Percentiles rank a stretch among this genome's conserved stretches.
These are phyloP conservation scores for Solidago caesia DNA, from an alignment of 129 eudicot genomes.

Conservation along the genomic window DNA sequence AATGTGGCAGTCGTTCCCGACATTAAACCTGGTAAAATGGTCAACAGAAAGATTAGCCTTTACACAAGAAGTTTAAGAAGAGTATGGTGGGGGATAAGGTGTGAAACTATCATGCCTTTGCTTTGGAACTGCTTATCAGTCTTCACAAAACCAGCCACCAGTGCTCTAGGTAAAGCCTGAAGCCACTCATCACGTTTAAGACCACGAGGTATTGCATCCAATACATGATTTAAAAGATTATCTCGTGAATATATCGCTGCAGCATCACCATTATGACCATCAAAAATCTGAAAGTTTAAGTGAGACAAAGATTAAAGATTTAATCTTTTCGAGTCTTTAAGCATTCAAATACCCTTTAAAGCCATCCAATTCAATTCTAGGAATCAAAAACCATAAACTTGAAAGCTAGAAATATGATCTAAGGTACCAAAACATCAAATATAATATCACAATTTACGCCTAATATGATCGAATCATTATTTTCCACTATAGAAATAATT, in stretches of 20 bases:
- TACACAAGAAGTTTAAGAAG: slow-evolving; percentile 4
- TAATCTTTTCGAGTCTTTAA: neutral
- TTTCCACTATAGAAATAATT: neutral
- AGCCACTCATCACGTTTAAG: slow-evolving; percentile 82
- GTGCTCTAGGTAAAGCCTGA: slow-evolving; percentile 75
- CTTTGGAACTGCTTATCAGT: slow-evolving; percentile 77
- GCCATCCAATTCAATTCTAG: neutral
- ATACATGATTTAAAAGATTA: slow-evolving; percentile 50
- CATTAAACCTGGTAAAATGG: slow-evolving; percentile 50
- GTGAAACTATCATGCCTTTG: slow-evolving; percentile 45
- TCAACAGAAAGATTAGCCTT: slow-evolving; percentile 10
- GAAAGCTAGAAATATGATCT: slow-evolving; percentile 1
- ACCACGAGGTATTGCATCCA: slow-evolving; percentile 67
- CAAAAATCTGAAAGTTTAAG: slow-evolving; percentile 53
- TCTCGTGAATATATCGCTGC: slow-evolving; percentile 82
- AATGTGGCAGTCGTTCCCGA: slow-evolving; percentile 90
- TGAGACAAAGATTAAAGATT: neutral
- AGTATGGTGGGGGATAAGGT: neutral
- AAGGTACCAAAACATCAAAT: slow-evolving; percentile 6
- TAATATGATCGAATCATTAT: neutral
- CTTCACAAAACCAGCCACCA: slow-evolving; percentile 85
- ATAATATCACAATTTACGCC: neutral
- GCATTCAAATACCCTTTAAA: neutral
- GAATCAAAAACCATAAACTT: slow-evolving; percentile 8
- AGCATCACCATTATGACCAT: slow-evolving; percentile 87